phyloP scores from a whole-genome alignment of 2,329 filamentous ascomycete species.

The Fusarium globosum region DNA sequence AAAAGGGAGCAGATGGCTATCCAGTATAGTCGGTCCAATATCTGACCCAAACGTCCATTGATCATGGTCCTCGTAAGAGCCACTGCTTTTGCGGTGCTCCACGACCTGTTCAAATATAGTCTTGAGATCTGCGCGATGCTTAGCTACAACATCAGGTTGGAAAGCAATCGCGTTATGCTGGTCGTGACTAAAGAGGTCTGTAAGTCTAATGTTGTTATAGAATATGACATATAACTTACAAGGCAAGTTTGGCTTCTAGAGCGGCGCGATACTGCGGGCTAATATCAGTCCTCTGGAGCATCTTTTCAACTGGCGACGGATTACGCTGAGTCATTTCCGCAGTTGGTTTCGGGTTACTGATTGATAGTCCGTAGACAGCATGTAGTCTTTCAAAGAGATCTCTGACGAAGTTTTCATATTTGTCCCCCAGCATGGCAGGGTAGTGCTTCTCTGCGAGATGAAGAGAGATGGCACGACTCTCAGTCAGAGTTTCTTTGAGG shows the following conservation, averaged over 20 bases:
- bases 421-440: constrained; percentile 9
- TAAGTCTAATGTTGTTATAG: neutral
- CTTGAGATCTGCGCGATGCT: neutral
- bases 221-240: neutral
- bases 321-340: constrained; percentile 9
- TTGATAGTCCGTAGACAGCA: constrained; percentile 9
- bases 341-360: constrained; percentile 19
- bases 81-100: constrained; percentile 8
- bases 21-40: constrained; percentile 21
- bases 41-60: constrained; percentile 21
- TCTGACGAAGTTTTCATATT: neutral
- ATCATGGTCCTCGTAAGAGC: neutral
- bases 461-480: constrained; percentile 21
- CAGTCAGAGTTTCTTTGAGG: constrained; percentile 11
- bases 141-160: constrained; percentile 12
- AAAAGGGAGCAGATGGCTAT: constrained; percentile 27
- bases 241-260: constrained; percentile 10
- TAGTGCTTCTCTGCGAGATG: constrained; percentile 27
- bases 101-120: constrained; percentile 9
- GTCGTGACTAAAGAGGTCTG: neutral
- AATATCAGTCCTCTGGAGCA: constrained; percentile 10
- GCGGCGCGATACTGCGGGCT: constrained; percentile 6
- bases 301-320: constrained; percentile 14
- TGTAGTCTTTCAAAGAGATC: constrained; percentile 14
- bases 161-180: constrained; percentile 17